Evolutionary conservation across 257 asterid species (phyloP).

Genomic region (Scutellaria baicalensis): DNA sequence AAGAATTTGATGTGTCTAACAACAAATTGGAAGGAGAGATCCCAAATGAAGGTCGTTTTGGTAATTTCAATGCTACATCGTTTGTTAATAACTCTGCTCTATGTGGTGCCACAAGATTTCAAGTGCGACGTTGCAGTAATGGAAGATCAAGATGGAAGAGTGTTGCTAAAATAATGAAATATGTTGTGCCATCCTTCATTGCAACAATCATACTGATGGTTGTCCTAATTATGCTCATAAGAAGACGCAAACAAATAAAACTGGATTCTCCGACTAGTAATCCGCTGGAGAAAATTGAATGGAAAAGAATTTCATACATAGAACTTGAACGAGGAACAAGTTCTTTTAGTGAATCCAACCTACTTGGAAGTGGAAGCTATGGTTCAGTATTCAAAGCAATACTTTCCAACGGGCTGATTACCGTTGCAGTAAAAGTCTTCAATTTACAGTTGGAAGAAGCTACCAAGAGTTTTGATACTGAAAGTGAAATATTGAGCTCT

Average conservation of each 20-base stretch:
- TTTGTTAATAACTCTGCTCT: slow-evolving; percentile 1
- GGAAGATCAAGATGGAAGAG: neutral
- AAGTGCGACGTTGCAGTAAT: neutral
- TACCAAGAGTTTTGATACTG: slow-evolving; percentile 21
- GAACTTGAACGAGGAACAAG: neutral
- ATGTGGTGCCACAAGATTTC: neutral
- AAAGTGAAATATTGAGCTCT: slow-evolving; percentile 10
- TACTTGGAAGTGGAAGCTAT: slow-evolving; percentile 1
- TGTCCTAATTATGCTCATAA: neutral
- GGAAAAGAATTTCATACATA: neutral
- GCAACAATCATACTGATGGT: neutral
- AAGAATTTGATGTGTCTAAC: neutral
- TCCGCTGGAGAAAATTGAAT: neutral
- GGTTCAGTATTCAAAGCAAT: neutral
- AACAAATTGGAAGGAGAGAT: slow-evolving; percentile 8
- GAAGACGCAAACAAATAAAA: neutral
- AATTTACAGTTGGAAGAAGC: slow-evolving; percentile 6
- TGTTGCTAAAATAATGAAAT: neutral
- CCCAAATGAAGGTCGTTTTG: neutral
- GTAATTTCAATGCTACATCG: neutral
- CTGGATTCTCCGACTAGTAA: neutral
- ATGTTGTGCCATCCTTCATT: neutral
- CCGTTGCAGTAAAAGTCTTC: slow-evolving; percentile 6
- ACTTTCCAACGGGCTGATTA: neutral
- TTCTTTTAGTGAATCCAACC: neutral